Evolutionary conservation across 2,329 filamentous ascomycete genomes (phyloP), one percentile per base, ranked within the genome.

Genomic region (Emergomyces orientalis): DNA sequence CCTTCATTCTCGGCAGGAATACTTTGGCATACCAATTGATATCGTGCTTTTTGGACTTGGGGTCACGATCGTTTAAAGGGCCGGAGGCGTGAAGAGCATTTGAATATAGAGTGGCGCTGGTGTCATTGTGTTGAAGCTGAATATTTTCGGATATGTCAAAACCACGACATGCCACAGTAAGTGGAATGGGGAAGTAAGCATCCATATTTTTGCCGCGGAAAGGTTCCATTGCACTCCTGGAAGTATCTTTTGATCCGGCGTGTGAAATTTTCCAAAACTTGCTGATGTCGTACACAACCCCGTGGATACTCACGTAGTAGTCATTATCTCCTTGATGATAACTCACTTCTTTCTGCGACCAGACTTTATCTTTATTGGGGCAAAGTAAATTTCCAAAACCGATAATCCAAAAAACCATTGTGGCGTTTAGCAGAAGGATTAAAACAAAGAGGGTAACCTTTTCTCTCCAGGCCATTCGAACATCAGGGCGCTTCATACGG

Each of bases 391-490:
- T 85, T 41, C 93, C 92, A 69, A 99, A 94, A 47, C 78, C 85
- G 66, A 97, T 84, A 69, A 99, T 97, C 84, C 91, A 96, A 78
- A 99, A 99, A 63, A 97, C 81, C 65, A 99, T 84, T 34, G 84
- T 72, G 47, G 73, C 91, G 76, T 99, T 99, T 68, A 96, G 77
- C 14, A 99, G 70, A 37, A 89, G 73, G 68, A 99, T 97, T 60
- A 96, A 70, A 63, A 89, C 80, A 56, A 92, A 86, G 13, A 99
- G 80, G 0, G 94, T 88, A 13, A 99, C 60, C 77, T 99, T 99
- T 72, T 99, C 94, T 75, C 94, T 85, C 94, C 94, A 99, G 0
- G 94, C 94, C 85, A 97, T 89, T 32, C 94, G 89, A 9, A 99
- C 91, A 77, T 99, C 94, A 1, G 92, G 94, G 62, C 94, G 87